Conservation (phyloP, 306 rosid genomes). For the Castanospermum australe region DNA sequence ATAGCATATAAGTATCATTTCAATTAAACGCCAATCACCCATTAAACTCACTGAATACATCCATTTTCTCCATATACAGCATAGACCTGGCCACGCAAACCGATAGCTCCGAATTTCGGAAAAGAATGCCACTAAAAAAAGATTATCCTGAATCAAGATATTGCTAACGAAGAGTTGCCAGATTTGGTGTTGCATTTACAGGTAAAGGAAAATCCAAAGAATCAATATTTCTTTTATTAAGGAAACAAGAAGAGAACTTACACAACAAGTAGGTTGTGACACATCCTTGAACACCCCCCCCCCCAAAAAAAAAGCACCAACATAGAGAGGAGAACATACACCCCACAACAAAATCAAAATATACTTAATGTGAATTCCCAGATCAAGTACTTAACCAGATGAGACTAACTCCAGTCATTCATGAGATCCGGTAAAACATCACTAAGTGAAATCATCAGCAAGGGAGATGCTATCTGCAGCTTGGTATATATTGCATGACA, state of each 20-base stretch:
- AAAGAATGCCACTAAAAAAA: not conserved
- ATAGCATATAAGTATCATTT: not conserved
- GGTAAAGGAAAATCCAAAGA: slow-evolving; percentile 33
- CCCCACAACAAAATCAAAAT: slow-evolving; percentile 33
- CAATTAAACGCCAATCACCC: not conserved
- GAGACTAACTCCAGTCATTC: slow-evolving; percentile 28
- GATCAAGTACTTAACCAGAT: slow-evolving; percentile 29
- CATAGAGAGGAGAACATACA: slow-evolving; percentile 18
- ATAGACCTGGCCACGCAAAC: not conserved
- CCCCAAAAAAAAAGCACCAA: too few species aligned
- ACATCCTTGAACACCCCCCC: slow-evolving; percentile 35
- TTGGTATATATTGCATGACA: slow-evolving; percentile 24
- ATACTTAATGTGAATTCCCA: slow-evolving; percentile 19
- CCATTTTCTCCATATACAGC: not conserved
- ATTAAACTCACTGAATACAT: not conserved
- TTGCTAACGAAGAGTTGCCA: not conserved
- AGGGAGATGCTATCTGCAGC: slow-evolving; percentile 19
- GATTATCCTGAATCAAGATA: not conserved
- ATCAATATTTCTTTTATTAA: slow-evolving; percentile 35
- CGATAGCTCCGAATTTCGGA: not conserved
- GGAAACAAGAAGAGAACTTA: slow-evolving; percentile 19
- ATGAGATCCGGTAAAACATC: slow-evolving; percentile 29
- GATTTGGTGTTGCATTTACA: slow-evolving; percentile 11
- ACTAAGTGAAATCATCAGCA: slow-evolving; percentile 29
- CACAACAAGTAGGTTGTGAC: slow-evolving; percentile 32